Conservation (phyloP, 352 stramenopile genomes). For the Phytophthora vignae region DNA sequence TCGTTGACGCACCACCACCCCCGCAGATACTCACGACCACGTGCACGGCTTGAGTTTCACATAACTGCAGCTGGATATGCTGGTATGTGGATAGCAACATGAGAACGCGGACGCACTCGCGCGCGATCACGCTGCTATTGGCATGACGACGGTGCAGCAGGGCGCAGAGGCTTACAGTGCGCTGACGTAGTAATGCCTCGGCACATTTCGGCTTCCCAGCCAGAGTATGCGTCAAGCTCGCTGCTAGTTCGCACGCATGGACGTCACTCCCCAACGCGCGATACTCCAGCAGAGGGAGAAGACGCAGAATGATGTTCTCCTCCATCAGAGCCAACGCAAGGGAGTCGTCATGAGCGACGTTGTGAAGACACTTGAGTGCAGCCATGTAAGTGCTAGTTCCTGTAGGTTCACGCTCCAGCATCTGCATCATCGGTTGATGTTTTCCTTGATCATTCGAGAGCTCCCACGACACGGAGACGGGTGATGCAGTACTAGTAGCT, state of each 20-base stretch:
- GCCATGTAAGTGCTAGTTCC: conserved; percentile 70
- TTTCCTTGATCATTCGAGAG: conserved; percentile 1
- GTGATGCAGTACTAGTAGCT: neutral
- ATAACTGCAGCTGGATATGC: conserved; percentile 59
- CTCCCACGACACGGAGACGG: conserved; percentile 25
- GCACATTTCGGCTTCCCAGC: conserved; percentile 60
- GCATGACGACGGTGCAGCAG: conserved; percentile 58
- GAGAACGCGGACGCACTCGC: conserved; percentile 55
- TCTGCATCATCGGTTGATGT: neutral
- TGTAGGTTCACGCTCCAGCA: conserved; percentile 9
- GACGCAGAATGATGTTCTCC: conserved; percentile 48
- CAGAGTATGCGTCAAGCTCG: conserved; percentile 52
- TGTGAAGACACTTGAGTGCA: conserved; percentile 74
- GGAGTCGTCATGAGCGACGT: conserved; percentile 66
- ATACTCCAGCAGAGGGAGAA: conserved; percentile 61
- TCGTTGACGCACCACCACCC: neutral
- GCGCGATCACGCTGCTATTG: conserved; percentile 43
- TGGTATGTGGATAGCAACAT: conserved; percentile 77
- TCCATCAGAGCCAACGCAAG: conserved; percentile 70
- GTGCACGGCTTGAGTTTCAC: conserved; percentile 69
- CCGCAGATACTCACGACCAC: conserved; percentile 68
- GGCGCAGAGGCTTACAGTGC: conserved; percentile 63
- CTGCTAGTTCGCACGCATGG: conserved; percentile 52
- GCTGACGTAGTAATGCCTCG: conserved; percentile 53
- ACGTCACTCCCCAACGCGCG: conserved; percentile 46